Evolutionary conservation across 108 stramenopile species (phyloP).

Genomic region (Nitzschia putrida): DNA sequence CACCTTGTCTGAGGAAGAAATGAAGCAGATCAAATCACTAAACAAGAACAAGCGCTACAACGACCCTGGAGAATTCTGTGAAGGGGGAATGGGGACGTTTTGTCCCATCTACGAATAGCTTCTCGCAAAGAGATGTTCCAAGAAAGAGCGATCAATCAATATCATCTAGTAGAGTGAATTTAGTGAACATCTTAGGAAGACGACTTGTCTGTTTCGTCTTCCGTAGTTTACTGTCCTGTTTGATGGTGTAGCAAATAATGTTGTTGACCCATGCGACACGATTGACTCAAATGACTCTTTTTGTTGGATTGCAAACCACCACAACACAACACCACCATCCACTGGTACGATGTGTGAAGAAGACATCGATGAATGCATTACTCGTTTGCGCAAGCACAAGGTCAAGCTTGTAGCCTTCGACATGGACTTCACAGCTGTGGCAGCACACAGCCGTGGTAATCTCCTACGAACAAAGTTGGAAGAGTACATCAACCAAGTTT

Average conservation of each 20-base stretch:
- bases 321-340: too few species aligned
- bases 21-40: slow-evolving; percentile 66
- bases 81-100: slow-evolving; percentile 82
- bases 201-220: too few species aligned
- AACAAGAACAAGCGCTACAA: slow-evolving; percentile 89
- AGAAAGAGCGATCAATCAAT: not conserved
- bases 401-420: slow-evolving; percentile 36
- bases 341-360: not conserved
- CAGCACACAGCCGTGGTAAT: slow-evolving; percentile 29
- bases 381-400: not conserved
- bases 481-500: slow-evolving; percentile 19
- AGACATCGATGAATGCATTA: slow-evolving; percentile 6
- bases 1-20: slow-evolving; percentile 69
- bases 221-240: too few species aligned
- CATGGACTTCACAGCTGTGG: slow-evolving; percentile 40
- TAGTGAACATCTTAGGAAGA: too few species aligned
- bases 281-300: too few species aligned
- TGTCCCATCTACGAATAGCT: slow-evolving; percentile 87
- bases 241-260: too few species aligned
- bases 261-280: too few species aligned
- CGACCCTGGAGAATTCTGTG: slow-evolving; percentile 90
- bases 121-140: not conserved
- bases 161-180: too few species aligned
- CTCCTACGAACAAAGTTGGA: slow-evolving; percentile 16
- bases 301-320: too few species aligned